Base-by-base conservation (phyloP, 2,329 filamentous ascomycete species). In the Pezicula radicicola region DNA sequence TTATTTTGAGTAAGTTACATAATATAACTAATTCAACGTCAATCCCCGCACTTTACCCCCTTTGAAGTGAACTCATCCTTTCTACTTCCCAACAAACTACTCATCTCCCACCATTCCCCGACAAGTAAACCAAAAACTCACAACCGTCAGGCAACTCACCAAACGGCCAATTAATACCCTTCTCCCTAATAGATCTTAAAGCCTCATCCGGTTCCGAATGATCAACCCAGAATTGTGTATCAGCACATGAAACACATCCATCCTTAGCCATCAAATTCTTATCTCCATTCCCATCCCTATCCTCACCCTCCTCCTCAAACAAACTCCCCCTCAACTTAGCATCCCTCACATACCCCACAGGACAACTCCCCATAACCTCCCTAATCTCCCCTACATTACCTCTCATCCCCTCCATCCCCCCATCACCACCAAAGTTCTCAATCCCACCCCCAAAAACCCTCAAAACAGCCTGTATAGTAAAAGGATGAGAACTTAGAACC, bases 201-300 rank as follows among this genome's bases (percentile, higher is more conserved):
- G 51, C 52, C 9, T 33, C 40, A 7, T 43, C n/a, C 12, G 49
- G 51, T n/a, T 56, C 56, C 12, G 15, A 12, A 41, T 56, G 56
- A 50, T 58, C 56, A 10, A 58, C 49, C 48, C 47, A 51, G 36
- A 56, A 58, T n/a, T n/a, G 8, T 4, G 45, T 47, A 18, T 47
- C 30, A 9, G 45, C 45, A 18, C 27, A 47, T 21, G 45, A 47
- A 9, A 47, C 28, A 6, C 9, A 6, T 6, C 45, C 45, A 19
- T 36, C 16, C 13, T 19, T 19, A 12, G n/a, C n/a, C n/a, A n/a
- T n/a, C n/a, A n/a, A n/a, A 16, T 18, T 8, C 19, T 18, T n/a
- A 42, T 4, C 21, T 5, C 3, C 21, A 3, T 21, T 5, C 21
- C 21, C 21, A 21, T 21, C 21, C 21, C 3, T 5, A 21, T 21